Evolutionary conservation across 169 alveolate species (phyloP), one percentile per base, ranked within the genome.

Genomic region (Blepharisma undulans): DNA sequence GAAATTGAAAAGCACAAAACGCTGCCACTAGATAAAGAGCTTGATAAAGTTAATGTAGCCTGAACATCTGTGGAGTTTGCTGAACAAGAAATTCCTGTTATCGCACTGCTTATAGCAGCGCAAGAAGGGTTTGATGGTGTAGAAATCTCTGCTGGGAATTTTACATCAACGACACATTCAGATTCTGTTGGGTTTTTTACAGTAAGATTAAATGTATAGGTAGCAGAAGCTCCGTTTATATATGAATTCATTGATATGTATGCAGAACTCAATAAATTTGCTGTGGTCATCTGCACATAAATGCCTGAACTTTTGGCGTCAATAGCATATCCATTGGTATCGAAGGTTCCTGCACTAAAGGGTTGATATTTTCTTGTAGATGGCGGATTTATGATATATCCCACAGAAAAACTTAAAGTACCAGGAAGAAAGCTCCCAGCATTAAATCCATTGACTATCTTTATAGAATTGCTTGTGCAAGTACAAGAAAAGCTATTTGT

Each of bases 71-170:
- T 72, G 12, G 59, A 21, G 5, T 19, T 32, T 3, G 1, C 29
- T 19, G 80, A 61, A n/a, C 84, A 86, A 34, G 74, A 29, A 22
- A 86, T 72, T 22, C 72, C 5, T 32, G 84, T 25, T 1, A 72
- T 72, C 7, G 29, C 36, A 3, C 48, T 21, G 30, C 59, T 25
- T 32, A 34, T 30, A 29, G 29, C 29, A 25, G 91, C 19, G 91
- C 91, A 86, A 12, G 48, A 19, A 72, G 91, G 91, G 10, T 86
- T 30, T 30, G 91, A 2, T 10, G 80, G 84, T 3, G 72, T 61
- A 66, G 59, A 0, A 0, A 86, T 85, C 36, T 27, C 22, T 1
- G 74, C n/a, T 30, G 91, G 91, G 25, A 48, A 32, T 21, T 29
- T 30, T 27, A 86, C 61, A 22, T 27, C 27, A 32, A 86, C 72